phyloP scores from a whole-genome alignment of 345 rosid species.

The Capsella bursapastoris region DNA sequence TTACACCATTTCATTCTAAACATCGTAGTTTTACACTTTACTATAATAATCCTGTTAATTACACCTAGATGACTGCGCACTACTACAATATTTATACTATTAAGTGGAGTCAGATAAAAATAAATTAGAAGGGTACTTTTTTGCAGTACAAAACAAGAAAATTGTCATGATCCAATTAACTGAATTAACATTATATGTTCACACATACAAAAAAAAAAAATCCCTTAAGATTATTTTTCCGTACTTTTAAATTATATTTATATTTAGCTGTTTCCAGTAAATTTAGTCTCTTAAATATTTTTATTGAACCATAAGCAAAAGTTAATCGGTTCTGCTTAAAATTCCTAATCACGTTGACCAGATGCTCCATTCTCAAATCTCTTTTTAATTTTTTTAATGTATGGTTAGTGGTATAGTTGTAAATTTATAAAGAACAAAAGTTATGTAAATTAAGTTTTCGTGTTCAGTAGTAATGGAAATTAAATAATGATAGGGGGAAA shows the following conservation, averaged over 20 bases:
- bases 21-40: background rate
- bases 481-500: background rate
- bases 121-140: too few species aligned
- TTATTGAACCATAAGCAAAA: background rate
- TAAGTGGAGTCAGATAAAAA: too few species aligned
- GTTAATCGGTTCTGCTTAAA: background rate
- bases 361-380: background rate
- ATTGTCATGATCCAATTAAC: background rate
- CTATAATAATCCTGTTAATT: background rate
- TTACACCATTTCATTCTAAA: background rate
- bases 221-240: too few species aligned
- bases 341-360: constrained; percentile 3
- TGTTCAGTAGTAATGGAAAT: background rate
- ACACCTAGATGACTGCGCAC: background rate
- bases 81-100: background rate
- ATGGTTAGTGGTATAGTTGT: background rate
- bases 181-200: background rate
- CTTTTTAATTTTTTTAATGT: background rate
- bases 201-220: too few species aligned
- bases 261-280: background rate
- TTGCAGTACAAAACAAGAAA: too few species aligned
- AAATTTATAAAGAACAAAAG: background rate
- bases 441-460: background rate
- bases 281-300: too few species aligned
- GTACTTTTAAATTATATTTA: background rate